Evolutionary conservation across 495 filamentous ascomycete species (phyloP).

Genomic region (Thermothielavioides terrestris): DNA sequence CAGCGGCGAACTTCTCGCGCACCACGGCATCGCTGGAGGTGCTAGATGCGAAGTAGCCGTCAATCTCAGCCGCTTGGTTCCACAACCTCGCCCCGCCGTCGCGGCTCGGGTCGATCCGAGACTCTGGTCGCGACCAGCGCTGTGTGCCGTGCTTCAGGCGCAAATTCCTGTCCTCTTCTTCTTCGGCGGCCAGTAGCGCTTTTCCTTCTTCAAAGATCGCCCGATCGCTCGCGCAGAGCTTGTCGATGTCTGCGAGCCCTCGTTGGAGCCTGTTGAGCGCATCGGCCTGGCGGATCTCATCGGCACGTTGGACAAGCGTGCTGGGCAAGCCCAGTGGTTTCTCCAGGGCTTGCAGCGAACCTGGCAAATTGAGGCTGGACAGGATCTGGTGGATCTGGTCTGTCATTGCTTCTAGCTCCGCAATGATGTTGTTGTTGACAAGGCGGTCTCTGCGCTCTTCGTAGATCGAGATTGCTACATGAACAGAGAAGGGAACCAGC

Average conservation of each 20-base stretch:
- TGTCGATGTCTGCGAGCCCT: conserved; percentile 77
- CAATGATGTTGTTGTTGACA: conserved; percentile 76
- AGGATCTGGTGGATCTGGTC: conserved; percentile 71
- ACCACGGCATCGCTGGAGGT: conserved; percentile 76
- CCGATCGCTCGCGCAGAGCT: conserved; percentile 66
- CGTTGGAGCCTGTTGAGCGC: conserved; percentile 64
- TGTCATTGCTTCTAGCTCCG: conserved; percentile 75
- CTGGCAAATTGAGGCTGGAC: conserved; percentile 78
- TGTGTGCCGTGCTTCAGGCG: conserved; percentile 79
- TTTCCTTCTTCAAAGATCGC: conserved; percentile 74
- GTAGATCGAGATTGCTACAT: conserved; percentile 91
- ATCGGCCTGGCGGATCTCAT: conserved; percentile 90
- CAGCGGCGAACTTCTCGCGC: conserved; percentile 65
- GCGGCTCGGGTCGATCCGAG: conserved; percentile 39
- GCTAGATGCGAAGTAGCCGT: conserved; percentile 80
- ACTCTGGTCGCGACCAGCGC: conserved; percentile 67
- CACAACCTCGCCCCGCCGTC: conserved; percentile 67
- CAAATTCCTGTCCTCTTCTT: conserved; percentile 68
- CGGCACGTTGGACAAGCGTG: conserved; percentile 75
- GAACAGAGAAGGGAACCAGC: conserved; percentile 91
- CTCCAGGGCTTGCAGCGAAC: conserved; percentile 87
- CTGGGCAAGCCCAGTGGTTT: conserved; percentile 91
- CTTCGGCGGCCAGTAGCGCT: conserved; percentile 66
- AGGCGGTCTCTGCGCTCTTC: conserved; percentile 82
- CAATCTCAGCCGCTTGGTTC: conserved; percentile 65